Evolutionary conservation across 2,329 filamentous ascomycete genomes (phyloP), one percentile per base, ranked within the genome.

Genomic region (Scortechinia acanthostroma): DNA sequence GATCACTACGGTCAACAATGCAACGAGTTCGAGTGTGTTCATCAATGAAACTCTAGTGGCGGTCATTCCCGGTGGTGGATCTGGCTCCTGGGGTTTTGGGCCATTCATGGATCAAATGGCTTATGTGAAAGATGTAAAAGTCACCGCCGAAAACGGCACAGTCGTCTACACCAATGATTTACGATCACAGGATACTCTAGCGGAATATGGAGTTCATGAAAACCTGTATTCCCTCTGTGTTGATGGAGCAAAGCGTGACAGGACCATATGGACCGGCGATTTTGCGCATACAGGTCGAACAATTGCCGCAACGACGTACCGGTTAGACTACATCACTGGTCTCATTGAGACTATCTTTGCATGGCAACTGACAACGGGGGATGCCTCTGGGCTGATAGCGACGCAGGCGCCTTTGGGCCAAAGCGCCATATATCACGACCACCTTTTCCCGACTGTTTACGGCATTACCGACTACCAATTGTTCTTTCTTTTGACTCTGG

Each of bases 181-280:
- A 30, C 59, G 51, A 1, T 45, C 49, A 15, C 25, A 48, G 0
- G 50, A 56, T 6, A 49, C 58, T 0, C 52, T 69, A 1, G 53
- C 47, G 1, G 66, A 71, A 40, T 70, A 66, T 28, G 58, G 59
- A 3, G 58, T 64, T 0, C 53, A 56, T 2, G 48, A 51, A 1
- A 63, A 69, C 20, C 47, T 54, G 2, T 50, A 52, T 3, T 59
- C 61, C 2, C 57, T 66, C 5, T 70, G 67, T 40, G 52, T 68
- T 1, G 65, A 70, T 46, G 64, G 65, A 2, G 58, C 61, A 1
- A 69, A 69, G 47, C 54, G 66, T 4, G 66, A 70, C 47, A 55
- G 65, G 0, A 53, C 66, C 1, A 55, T 67, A 3, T 69, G 66
- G 65, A 55, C 60, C 2, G 65, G 66, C 3, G 65, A 69, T 46